These are phyloP conservation scores for Glycine soja DNA, from an alignment of 306 rosid species.

Conservation along the genomic window DNA sequence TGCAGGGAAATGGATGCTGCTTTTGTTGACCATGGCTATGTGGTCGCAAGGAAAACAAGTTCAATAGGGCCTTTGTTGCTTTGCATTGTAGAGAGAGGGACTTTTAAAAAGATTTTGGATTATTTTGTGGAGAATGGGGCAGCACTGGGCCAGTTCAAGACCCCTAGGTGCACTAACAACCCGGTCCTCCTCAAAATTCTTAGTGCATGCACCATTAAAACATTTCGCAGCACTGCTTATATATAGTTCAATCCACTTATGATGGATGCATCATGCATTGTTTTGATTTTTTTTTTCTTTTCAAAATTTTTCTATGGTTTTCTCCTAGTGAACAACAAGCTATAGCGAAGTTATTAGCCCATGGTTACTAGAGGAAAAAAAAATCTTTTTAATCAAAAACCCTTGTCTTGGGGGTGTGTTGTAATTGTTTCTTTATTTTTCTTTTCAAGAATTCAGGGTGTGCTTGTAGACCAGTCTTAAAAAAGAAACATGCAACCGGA, in stretches of 20 bases:
- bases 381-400: too few species aligned
- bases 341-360: too few species aligned
- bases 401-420: too few species aligned
- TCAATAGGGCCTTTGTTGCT: conserved; percentile 85
- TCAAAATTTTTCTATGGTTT: too few species aligned
- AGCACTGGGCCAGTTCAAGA: conserved; percentile 85
- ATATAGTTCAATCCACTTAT: background rate
- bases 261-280: background rate
- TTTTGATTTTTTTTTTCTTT: background rate
- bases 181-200: conserved; percentile 67
- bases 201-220: conserved; percentile 51
- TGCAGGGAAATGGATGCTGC: conserved; percentile 80
- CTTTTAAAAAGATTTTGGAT: conserved; percentile 82
- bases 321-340: too few species aligned
- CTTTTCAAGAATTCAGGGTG: too few species aligned
- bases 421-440: too few species aligned
- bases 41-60: conserved; percentile 69
- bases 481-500: too few species aligned
- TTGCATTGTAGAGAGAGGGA: conserved; percentile 73
- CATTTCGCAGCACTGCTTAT: conserved; percentile 72
- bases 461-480: too few species aligned
- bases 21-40: conserved; percentile 85
- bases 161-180: conserved; percentile 86
- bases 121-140: conserved; percentile 70
- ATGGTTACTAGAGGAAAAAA: too few species aligned